Evolutionary conservation across 2,329 filamentous ascomycete genomes (phyloP).

Genomic region (Penicillium sp.): DNA sequence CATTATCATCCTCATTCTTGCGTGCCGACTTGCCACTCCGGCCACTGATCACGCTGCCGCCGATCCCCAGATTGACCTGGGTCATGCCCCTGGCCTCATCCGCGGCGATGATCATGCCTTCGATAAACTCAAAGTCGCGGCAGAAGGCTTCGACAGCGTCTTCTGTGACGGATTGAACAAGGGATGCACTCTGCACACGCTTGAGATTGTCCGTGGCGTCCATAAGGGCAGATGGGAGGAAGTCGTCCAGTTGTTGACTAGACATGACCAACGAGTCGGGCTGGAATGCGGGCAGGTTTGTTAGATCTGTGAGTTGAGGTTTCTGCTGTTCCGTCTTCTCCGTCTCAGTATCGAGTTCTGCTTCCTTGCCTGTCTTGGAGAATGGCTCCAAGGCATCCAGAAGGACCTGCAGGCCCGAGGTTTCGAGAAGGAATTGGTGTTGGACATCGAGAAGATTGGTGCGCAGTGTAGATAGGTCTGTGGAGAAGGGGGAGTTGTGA

Average conservation of each 20-base stretch:
- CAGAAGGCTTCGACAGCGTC: conserved; percentile 82
- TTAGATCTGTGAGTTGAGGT: conserved; percentile 56
- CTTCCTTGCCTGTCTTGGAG: conserved; percentile 23
- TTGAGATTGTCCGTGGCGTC: conserved; percentile 83
- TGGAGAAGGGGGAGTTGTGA: conserved; percentile 58
- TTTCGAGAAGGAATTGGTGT: conserved; percentile 67
- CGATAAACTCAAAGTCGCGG: conserved; percentile 72
- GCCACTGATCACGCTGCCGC: conserved; percentile 23
- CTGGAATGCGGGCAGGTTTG: conserved; percentile 57
- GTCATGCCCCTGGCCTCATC: conserved; percentile 51
- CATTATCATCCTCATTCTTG: conserved; percentile 29
- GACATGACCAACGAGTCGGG: conserved; percentile 61
- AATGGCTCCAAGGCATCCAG: conserved; percentile 56
- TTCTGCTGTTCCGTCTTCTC: conserved; percentile 31
- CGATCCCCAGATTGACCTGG: conserved; percentile 30
- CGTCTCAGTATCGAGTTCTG: conserved; percentile 17
- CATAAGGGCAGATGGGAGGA: conserved; percentile 87
- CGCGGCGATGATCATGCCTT: conserved; percentile 58
- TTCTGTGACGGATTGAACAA: conserved; percentile 75
- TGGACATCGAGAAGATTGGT: conserved; percentile 65
- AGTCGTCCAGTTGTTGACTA: conserved; percentile 79
- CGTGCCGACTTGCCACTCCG: conserved; percentile 18
- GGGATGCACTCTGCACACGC: conserved; percentile 66
- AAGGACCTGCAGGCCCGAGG: conserved; percentile 70
- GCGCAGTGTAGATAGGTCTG: conserved; percentile 46